phyloP scores from a whole-genome alignment of 2,329 filamentous ascomycete species.

The Epichloe uncinata region DNA sequence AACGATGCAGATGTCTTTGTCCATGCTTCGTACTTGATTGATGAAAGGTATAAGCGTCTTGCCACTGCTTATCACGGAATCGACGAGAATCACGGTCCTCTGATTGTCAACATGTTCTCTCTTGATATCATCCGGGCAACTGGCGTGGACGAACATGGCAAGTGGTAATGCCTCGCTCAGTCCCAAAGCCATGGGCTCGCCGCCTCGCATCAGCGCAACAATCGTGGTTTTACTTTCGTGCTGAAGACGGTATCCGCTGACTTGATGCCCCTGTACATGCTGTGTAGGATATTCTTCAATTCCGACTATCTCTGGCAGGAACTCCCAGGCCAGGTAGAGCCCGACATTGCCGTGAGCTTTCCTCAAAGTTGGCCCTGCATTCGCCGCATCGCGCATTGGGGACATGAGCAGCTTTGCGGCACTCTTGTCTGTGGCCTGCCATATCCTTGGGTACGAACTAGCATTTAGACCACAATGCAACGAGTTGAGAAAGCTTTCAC shows the following conservation, averaged over 20 bases:
- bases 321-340: constrained; percentile 37
- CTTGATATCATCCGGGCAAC: constrained; percentile 26
- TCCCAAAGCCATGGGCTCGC: constrained; percentile 47
- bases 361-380: constrained; percentile 32
- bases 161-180: constrained; percentile 38
- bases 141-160: constrained; percentile 38
- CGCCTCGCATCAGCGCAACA: constrained; percentile 48
- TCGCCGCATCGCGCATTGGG: constrained; percentile 34
- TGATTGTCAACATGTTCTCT: constrained; percentile 25
- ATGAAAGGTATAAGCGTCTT: constrained; percentile 35
- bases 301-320: constrained; percentile 33
- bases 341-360: constrained; percentile 36
- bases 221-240: constrained; percentile 38
- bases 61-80: constrained; percentile 48
- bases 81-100: constrained; percentile 38
- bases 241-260: constrained; percentile 30
- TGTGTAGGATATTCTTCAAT: constrained; percentile 32
- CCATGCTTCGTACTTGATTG: constrained; percentile 27
- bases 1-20: constrained; percentile 31
- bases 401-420: constrained; percentile 39
- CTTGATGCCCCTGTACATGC: constrained; percentile 36
- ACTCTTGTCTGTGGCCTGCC: constrained; percentile 29
- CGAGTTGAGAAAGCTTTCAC: constrained; percentile 11
- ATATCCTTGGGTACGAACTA: constrained; percentile 11
- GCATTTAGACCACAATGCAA: constrained; percentile 5